Base-by-base conservation (phyloP, 2,329 filamentous ascomycete genomes). In the Xylariaceae sp. region DNA sequence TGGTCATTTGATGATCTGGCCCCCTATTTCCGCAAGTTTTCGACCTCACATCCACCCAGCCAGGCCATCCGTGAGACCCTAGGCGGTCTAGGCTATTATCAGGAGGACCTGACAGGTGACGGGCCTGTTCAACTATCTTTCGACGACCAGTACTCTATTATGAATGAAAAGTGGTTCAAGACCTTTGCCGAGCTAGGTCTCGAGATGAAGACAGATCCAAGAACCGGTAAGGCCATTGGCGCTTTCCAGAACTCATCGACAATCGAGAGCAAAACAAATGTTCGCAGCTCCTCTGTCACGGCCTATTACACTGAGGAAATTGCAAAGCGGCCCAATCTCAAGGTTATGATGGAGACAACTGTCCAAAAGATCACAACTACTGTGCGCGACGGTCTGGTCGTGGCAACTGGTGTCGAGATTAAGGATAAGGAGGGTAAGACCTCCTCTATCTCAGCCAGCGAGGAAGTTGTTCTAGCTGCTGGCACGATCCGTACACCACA, bases 391-490 rank as follows among this genome's bases (percentile, higher is more conserved):
- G 51, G 50, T 6, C 45, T 59, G 11, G 52, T 63, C 22, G 42
- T 58, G 2, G 66, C 65, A 4, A 65, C 58, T 0, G 67, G 68
- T 5, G 64, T 70, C 19, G 51, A 63, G 36, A 44, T 65, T 16
- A 50, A 42, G 35, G 48, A 52, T 34, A 59, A 60, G 38, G 50
- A 58, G 14, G 62, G 61, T 19, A 35, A 50, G 14, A 37, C 42
- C 21, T 44, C 25, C 6, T 48, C 39, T 4, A n/a, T 58, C 3
- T 21, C 14, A 1, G 59, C 55, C 14, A 40, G 16, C 6, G 47
- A 44, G 3, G 72, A 74, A 44, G 63, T 74, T 1, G 65, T 75
- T 33, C 53, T 76, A 3, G 64, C 68, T 1, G 68, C 68, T 0
- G 70, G 70, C 1, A 61, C 63, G 0, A 58, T 71, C 17, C 45